These are phyloP conservation scores for Ramaria rubella DNA, from an alignment of 768 basidiomycete species.

Conservation along the genomic window DNA sequence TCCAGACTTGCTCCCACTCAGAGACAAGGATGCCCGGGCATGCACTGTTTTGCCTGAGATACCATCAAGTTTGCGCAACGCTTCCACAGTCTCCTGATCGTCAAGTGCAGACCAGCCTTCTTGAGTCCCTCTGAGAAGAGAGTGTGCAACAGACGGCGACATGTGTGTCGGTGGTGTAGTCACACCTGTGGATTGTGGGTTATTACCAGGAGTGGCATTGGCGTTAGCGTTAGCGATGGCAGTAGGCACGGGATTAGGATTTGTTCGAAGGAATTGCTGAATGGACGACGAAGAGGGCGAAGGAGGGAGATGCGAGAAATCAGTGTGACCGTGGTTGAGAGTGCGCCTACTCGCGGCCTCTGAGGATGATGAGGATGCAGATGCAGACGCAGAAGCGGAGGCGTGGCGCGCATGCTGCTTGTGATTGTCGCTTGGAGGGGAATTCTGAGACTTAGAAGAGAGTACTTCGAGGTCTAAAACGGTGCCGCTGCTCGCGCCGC, in stretches of 20 bases:
- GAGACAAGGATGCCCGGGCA: slow-evolving; percentile 69
- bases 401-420: slow-evolving; percentile 52
- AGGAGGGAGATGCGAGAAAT: slow-evolving; percentile 86
- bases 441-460: slow-evolving; percentile 35
- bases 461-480: slow-evolving; percentile 16
- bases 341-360: slow-evolving; percentile 50
- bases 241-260: slow-evolving; percentile 30
- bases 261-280: slow-evolving; percentile 63
- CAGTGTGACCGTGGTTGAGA: slow-evolving; percentile 43
- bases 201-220: slow-evolving; percentile 15
- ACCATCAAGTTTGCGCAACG: slow-evolving; percentile 89
- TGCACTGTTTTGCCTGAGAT: slow-evolving; percentile 69
- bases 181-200: slow-evolving; percentile 11
- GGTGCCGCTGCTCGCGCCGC: slow-evolving; percentile 12
- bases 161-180: slow-evolving; percentile 42
- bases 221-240: slow-evolving; percentile 31
- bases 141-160: slow-evolving; percentile 59
- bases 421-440: background rate
- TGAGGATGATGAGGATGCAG: slow-evolving; percentile 58
- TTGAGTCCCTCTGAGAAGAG: slow-evolving; percentile 78
- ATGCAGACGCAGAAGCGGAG: slow-evolving; percentile 52
- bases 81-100: slow-evolving; percentile 85
- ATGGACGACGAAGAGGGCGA: slow-evolving; percentile 89
- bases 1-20: slow-evolving; percentile 55
- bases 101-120: slow-evolving; percentile 86